These are phyloP conservation scores for Colletotrichum lentis DNA, from an alignment of 2,329 filamentous ascomycete species.

Conservation along the genomic window DNA sequence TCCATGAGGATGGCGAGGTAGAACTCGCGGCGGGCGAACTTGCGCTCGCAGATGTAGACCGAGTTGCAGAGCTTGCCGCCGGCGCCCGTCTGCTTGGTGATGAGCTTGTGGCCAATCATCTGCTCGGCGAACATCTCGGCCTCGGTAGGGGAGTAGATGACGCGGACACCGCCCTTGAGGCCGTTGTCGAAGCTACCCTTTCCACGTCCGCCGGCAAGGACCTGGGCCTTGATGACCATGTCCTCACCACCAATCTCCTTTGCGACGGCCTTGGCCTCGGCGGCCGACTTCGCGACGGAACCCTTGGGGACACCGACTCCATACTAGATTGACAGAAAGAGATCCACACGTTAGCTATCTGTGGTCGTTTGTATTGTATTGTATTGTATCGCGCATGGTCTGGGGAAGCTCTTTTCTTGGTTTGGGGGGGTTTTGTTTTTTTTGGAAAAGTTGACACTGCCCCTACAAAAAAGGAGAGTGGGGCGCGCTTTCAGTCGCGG, in stretches of 20 bases:
- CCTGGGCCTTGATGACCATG: conserved; percentile 99
- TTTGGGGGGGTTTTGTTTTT: too few species aligned
- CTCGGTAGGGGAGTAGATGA: conserved; percentile 97
- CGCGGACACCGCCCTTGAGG: conserved; percentile 96
- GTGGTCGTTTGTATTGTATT: neutral
- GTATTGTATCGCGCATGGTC: neutral
- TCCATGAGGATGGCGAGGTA: conserved; percentile 99
- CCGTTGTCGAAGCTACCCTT: conserved; percentile 99
- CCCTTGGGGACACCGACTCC: conserved; percentile 93
- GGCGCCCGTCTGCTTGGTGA: conserved; percentile 99
- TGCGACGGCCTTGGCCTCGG: conserved; percentile 91
- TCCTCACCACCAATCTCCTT: conserved; percentile 92
- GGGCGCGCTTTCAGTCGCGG: conserved; percentile 32
- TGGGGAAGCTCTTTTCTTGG: conserved; percentile 15
- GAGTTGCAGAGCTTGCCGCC: conserved; percentile 92
- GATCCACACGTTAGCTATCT: conserved; percentile 30
- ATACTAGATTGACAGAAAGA: conserved; percentile 67
- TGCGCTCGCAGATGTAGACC: conserved; percentile 99
- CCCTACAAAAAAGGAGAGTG: conserved; percentile 27
- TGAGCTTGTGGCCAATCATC: conserved; percentile 99
- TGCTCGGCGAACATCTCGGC: conserved; percentile 98
- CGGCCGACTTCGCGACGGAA: conserved; percentile 79
- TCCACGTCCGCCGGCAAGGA: conserved; percentile 95
- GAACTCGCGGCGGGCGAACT: conserved; percentile 98
- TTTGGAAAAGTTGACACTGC: conserved; percentile 11